A percentile compares a stretch with the other conserved stretches of the same genome.
phyloP scores from a whole-genome alignment of 108 stramenopile species.

The Mayamaea pseudoterrestris region DNA sequence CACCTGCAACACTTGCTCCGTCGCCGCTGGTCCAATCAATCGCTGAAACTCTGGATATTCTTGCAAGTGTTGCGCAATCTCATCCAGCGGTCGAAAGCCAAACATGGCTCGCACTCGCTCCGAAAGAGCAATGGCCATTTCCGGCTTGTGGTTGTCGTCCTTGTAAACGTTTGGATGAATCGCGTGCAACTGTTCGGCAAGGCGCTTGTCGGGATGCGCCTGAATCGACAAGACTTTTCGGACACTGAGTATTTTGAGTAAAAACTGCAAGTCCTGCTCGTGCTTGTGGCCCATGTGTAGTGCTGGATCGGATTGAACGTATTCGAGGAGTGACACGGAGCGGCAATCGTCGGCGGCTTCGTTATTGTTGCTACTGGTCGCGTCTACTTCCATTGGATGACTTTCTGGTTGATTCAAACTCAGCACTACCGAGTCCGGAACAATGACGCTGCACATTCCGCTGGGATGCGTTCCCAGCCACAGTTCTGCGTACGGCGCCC shows the following conservation, averaged over 20 bases:
- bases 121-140: constrained; percentile 97
- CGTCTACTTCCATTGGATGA: constrained; percentile 2
- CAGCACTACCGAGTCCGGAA: too few species aligned
- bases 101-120: constrained; percentile 90
- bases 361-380: background rate
- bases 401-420: constrained; percentile 1
- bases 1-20: constrained; percentile 55
- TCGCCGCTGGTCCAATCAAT: constrained; percentile 64
- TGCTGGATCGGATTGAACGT: constrained; percentile 11
- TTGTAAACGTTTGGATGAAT: constrained; percentile 80
- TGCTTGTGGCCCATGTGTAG: constrained; percentile 20
- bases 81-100: constrained; percentile 85
- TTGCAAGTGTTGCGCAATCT: constrained; percentile 58
- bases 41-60: constrained; percentile 85
- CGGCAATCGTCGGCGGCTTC: background rate
- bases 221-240: constrained; percentile 82
- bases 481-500: constrained; percentile 77
- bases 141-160: constrained; percentile 98
- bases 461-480: constrained; percentile 86
- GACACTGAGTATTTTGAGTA: constrained; percentile 79
- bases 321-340: constrained; percentile 12
- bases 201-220: constrained; percentile 80
- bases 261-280: constrained; percentile 58
- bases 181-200: constrained; percentile 71
- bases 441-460: constrained; percentile 34